Percentiles rank a stretch among this genome's conserved stretches.
These are phyloP conservation scores for Chlorophyllum brunneum DNA, from an alignment of 768 basidiomycete genomes.

Conservation along the genomic window DNA sequence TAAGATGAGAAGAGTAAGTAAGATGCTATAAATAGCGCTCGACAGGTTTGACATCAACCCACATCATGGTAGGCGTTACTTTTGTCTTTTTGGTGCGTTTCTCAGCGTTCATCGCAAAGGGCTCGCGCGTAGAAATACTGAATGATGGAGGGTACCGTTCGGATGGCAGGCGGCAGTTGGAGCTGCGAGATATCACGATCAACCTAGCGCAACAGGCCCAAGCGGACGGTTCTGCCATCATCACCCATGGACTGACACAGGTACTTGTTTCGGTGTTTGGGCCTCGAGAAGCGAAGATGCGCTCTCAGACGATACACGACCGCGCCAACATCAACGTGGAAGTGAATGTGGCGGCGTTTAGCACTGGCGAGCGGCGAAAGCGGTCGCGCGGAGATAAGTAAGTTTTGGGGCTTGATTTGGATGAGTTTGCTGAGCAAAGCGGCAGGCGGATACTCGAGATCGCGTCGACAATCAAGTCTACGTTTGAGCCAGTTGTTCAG, in stretches of 20 bases:
- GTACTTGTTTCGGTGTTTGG: slow-evolving; percentile 89
- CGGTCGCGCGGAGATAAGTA: slow-evolving; percentile 85
- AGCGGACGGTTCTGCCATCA: slow-evolving; percentile 82
- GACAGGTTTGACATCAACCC: slow-evolving; percentile 1
- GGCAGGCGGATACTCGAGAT: slow-evolving; percentile 83
- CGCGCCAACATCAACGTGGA: slow-evolving; percentile 89
- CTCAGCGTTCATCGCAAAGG: slow-evolving; percentile 27
- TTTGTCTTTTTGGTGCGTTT: neutral
- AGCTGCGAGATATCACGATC: slow-evolving; percentile 79
- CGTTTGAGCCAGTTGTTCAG: slow-evolving; percentile 94
- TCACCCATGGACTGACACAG: slow-evolving; percentile 88
- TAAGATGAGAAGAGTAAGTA: slow-evolving; percentile 9
- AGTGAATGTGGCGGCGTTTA: slow-evolving; percentile 83
- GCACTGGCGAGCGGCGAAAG: slow-evolving; percentile 74
- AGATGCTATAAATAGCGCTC: neutral
- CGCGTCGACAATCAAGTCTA: slow-evolving; percentile 82
- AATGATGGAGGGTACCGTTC: slow-evolving; percentile 87
- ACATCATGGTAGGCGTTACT: neutral
- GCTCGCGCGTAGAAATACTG: slow-evolving; percentile 65
- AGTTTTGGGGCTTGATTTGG: slow-evolving; percentile 26
- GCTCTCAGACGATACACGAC: slow-evolving; percentile 81
- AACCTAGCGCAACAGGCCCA: slow-evolving; percentile 69
- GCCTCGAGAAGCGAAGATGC: slow-evolving; percentile 82
- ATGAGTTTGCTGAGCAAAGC: slow-evolving; percentile 5
- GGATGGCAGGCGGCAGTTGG: slow-evolving; percentile 90